Conservation (phyloP, 1,284 basidiomycete genomes). For the Afroboletus lepidellus region DNA sequence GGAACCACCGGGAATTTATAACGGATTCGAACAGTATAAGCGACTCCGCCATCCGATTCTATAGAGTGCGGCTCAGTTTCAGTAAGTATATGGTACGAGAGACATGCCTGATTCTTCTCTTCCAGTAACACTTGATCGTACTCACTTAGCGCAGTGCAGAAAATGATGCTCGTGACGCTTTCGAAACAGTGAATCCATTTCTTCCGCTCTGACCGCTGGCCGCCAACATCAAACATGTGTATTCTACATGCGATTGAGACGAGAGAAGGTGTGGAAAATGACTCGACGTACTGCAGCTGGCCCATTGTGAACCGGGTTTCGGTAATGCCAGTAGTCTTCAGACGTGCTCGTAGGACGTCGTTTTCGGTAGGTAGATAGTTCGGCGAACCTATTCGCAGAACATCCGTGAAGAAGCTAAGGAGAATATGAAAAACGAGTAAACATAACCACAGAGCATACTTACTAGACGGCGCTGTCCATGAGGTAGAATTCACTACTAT, state of each 20-base stretch:
- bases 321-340: constrained; percentile 91
- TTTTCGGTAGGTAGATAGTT: constrained; percentile 87
- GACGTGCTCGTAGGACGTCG: constrained; percentile 86
- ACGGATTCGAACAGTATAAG: constrained; percentile 93
- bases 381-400: constrained; percentile 75
- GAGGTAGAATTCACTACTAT: constrained; percentile 87
- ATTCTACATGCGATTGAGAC: constrained; percentile 50
- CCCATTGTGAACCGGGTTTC: constrained; percentile 84
- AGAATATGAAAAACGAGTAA: not conserved
- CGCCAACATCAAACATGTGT: constrained; percentile 94
- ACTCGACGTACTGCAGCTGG: constrained; percentile 61
- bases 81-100: constrained; percentile 25
- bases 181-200: constrained; percentile 98
- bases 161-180: constrained; percentile 93
- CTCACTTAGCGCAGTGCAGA: constrained; percentile 91
- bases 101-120: constrained; percentile 69
- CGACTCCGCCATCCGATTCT: constrained; percentile 96
- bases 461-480: constrained; percentile 96
- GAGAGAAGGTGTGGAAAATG: constrained; percentile 45
- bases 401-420: constrained; percentile 83
- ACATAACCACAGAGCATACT: constrained; percentile 36
- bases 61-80: constrained; percentile 2
- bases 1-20: constrained; percentile 98
- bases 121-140: constrained; percentile 90
- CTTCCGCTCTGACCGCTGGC: constrained; percentile 90